Conservation (phyloP, 805 yeast genomes). For the Spathaspora sp. region DNA sequence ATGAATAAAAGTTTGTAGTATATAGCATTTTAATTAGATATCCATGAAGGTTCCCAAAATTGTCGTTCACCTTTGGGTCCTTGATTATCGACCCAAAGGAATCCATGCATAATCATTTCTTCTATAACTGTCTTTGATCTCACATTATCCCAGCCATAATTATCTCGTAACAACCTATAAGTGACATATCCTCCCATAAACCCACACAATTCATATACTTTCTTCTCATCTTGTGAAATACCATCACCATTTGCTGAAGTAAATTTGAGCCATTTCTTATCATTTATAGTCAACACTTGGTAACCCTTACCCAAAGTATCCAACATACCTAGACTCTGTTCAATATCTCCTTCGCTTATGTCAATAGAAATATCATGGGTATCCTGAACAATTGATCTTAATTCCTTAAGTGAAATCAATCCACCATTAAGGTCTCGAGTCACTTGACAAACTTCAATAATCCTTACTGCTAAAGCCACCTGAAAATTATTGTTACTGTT, state of each 20-base stretch:
- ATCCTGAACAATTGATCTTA: conserved; percentile 24
- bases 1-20: not conserved
- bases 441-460: conserved; percentile 71
- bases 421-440: conserved; percentile 82
- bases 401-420: conserved; percentile 54
- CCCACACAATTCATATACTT: conserved; percentile 71
- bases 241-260: conserved; percentile 20
- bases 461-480: conserved; percentile 65
- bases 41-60: conserved; percentile 80
- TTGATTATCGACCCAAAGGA: conserved; percentile 76
- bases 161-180: conserved; percentile 60
- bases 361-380: conserved; percentile 23
- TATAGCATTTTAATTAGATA: conserved; percentile 19
- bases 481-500: conserved; percentile 49
- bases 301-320: conserved; percentile 67
- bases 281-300: conserved; percentile 55
- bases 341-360: conserved; percentile 49
- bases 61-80: conserved; percentile 41
- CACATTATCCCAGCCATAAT: conserved; percentile 67
- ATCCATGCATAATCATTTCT: conserved; percentile 77
- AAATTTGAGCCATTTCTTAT: conserved; percentile 47
- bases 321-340: conserved; percentile 51
- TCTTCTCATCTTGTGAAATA: conserved; percentile 57
- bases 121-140: conserved; percentile 63
- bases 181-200: conserved; percentile 72